Evolutionary conservation across 352 stramenopile genomes (phyloP).

Genomic region (Phytopythium litorale): DNA sequence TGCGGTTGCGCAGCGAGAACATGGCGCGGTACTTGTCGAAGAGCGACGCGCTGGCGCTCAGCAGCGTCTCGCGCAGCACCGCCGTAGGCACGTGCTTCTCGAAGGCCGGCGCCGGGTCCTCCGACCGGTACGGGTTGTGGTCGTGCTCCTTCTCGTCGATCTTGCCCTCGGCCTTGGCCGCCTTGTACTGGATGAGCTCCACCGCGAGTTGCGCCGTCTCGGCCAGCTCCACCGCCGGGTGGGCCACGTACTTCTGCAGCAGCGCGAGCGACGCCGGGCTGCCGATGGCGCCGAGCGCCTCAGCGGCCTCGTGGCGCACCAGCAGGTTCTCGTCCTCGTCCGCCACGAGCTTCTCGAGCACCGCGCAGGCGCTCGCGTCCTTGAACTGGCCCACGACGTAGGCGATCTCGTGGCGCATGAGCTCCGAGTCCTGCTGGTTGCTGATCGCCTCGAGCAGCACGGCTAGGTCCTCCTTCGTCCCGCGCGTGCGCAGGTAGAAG

Average conservation of each 20-base stretch:
- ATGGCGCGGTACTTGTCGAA: slow-evolving; percentile 96
- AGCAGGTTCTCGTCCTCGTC: slow-evolving; percentile 90
- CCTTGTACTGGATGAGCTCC: slow-evolving; percentile 91
- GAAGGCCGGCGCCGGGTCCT: slow-evolving; percentile 93
- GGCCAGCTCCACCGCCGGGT: slow-evolving; percentile 88
- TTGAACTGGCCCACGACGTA: slow-evolving; percentile 99
- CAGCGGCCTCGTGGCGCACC: slow-evolving; percentile 92
- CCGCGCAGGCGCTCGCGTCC: slow-evolving; percentile 76
- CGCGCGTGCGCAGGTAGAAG: slow-evolving; percentile 89
- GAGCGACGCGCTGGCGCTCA: slow-evolving; percentile 82
- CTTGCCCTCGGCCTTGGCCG: slow-evolving; percentile 43
- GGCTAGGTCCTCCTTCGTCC: slow-evolving; percentile 68
- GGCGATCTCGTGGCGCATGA: slow-evolving; percentile 97
- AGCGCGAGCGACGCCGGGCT: slow-evolving; percentile 66
- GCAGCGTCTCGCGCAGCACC: slow-evolving; percentile 86
- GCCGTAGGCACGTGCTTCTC: slow-evolving; percentile 64
- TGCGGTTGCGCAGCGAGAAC: slow-evolving; percentile 97
- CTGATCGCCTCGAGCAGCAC: slow-evolving; percentile 72
- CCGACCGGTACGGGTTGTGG: slow-evolving; percentile 90
- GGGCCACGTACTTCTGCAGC: slow-evolving; percentile 81
- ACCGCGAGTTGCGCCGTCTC: slow-evolving; percentile 95
- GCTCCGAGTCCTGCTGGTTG: slow-evolving; percentile 88
- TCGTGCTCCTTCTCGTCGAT: slow-evolving; percentile 63
- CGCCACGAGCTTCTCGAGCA: slow-evolving; percentile 70
- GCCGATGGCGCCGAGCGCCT: slow-evolving; percentile 97